Percentiles rank a stretch among this genome's conserved stretches.
Conservation (phyloP, 805 yeast species). For the Wickerhamomyces subpelliculosus region DNA sequence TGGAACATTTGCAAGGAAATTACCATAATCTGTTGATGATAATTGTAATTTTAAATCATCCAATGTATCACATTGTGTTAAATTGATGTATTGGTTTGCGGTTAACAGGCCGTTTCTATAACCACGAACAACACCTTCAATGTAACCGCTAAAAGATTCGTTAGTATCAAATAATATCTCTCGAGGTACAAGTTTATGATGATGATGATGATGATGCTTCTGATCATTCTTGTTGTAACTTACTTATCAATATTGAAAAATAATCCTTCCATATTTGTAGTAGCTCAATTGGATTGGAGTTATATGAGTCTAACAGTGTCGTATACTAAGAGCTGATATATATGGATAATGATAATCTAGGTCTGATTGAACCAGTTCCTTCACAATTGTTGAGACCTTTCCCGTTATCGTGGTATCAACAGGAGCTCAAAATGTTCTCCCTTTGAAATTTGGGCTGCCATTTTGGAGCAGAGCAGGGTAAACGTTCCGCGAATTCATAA, state of each 20-base stretch:
- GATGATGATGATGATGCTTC: no score
- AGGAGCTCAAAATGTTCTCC: no score
- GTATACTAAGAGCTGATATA: background rate
- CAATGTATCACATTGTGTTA: constrained; percentile 92
- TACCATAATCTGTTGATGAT: constrained; percentile 94
- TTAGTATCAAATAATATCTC: constrained; percentile 5
- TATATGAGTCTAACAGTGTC: background rate
- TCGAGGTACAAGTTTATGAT: no score
- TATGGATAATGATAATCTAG: no score
- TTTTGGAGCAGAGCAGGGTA: no score
- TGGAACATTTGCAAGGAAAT: constrained; percentile 75
- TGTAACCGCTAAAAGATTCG: constrained; percentile 50
- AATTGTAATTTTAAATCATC: constrained; percentile 93
- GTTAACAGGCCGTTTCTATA: constrained; percentile 79
- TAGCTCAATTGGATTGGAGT: background rate
- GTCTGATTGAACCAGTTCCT: no score
- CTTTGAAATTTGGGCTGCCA: no score
- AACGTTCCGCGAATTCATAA: no score
- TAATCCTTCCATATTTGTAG: constrained; percentile 79
- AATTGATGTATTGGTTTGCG: constrained; percentile 75
- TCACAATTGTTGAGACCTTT: no score
- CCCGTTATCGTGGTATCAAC: no score
- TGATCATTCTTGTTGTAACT: constrained; percentile 2
- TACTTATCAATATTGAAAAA: constrained; percentile 75
- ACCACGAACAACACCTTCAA: constrained; percentile 94